Evolutionary conservation across 2,329 filamentous ascomycete genomes (phyloP).

Genomic region (Epichloe amarillans): DNA sequence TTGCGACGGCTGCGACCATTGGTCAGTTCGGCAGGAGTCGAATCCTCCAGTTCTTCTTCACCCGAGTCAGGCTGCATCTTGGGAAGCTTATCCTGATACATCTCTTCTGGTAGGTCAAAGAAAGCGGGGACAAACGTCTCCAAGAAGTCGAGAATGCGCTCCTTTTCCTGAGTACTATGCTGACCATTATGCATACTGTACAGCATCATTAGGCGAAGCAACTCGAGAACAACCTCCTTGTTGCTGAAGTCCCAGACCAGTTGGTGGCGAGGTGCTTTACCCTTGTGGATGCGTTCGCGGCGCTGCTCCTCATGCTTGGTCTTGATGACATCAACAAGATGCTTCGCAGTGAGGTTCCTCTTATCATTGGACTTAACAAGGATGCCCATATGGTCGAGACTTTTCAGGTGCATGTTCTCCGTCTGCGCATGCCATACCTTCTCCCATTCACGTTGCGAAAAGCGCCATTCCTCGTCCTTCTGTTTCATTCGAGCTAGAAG

Average conservation of each 20-base stretch:
- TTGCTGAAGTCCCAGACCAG: slow-evolving; percentile 64
- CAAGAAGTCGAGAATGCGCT: slow-evolving; percentile 61
- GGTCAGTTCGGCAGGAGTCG: slow-evolving; percentile 55
- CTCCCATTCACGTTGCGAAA: slow-evolving; percentile 94
- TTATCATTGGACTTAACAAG: slow-evolving; percentile 82
- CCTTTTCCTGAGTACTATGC: slow-evolving; percentile 59
- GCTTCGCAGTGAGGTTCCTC: slow-evolving; percentile 79
- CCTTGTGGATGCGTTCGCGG: slow-evolving; percentile 51
- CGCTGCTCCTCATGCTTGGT: slow-evolving; percentile 86
- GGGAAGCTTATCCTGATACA: slow-evolving; percentile 51
- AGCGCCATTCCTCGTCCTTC: slow-evolving; percentile 95
- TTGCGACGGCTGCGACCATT: slow-evolving; percentile 57
- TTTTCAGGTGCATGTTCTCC: slow-evolving; percentile 87
- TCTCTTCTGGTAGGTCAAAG: slow-evolving; percentile 61
- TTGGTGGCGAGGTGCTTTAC: slow-evolving; percentile 54
- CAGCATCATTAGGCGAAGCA: slow-evolving; percentile 48
- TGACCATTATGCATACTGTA: slow-evolving; percentile 56
- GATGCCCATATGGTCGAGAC: slow-evolving; percentile 91
- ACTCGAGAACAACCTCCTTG: slow-evolving; percentile 50
- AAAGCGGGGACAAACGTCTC: slow-evolving; percentile 64
- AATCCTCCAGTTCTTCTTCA: slow-evolving; percentile 66
- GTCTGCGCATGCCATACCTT: slow-evolving; percentile 98
- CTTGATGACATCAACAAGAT: slow-evolving; percentile 80
- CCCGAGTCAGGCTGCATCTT: slow-evolving; percentile 58
- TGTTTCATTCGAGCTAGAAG: slow-evolving; percentile 83